phyloP scores from a whole-genome alignment of 148 eudicot species.

The Cornus controversa region DNA sequence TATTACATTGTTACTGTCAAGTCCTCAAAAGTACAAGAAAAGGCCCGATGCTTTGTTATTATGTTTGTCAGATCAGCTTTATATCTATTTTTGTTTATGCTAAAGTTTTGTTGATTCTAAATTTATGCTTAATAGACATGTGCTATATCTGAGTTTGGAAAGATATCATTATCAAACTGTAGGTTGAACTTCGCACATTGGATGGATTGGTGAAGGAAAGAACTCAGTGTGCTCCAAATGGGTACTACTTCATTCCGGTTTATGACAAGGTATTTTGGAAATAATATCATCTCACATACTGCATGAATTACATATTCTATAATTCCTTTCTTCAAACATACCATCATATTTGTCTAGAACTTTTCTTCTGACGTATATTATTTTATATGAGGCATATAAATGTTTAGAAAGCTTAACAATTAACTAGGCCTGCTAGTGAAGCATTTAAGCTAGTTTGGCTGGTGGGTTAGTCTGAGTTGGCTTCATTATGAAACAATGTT shows the following conservation, averaged over 20 bases:
- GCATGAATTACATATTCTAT: background rate
- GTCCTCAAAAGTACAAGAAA: background rate
- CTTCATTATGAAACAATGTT: background rate
- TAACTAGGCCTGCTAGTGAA: background rate
- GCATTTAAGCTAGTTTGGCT: background rate
- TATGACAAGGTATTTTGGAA: conserved; percentile 79
- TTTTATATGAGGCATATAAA: background rate
- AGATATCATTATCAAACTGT: conserved; percentile 15
- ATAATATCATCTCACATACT: background rate
- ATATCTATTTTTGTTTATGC: background rate
- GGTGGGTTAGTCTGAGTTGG: background rate
- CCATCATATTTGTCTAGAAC: background rate
- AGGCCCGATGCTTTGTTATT: background rate
- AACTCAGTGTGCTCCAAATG: conserved; percentile 99
- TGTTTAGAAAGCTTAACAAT: background rate
- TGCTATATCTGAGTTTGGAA: conserved; percentile 9
- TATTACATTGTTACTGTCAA: background rate
- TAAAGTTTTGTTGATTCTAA: conserved; percentile 3
- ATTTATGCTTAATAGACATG: background rate
- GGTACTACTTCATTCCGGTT: conserved; percentile 98
- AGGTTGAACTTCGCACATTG: conserved; percentile 94
- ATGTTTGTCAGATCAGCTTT: background rate
- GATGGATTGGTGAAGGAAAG: conserved; percentile 98
- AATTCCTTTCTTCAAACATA: background rate
- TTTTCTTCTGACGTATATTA: background rate